Evolutionary conservation across 139 green algal species (phyloP).

Genomic region (Tetradesmus obliquus): DNA sequence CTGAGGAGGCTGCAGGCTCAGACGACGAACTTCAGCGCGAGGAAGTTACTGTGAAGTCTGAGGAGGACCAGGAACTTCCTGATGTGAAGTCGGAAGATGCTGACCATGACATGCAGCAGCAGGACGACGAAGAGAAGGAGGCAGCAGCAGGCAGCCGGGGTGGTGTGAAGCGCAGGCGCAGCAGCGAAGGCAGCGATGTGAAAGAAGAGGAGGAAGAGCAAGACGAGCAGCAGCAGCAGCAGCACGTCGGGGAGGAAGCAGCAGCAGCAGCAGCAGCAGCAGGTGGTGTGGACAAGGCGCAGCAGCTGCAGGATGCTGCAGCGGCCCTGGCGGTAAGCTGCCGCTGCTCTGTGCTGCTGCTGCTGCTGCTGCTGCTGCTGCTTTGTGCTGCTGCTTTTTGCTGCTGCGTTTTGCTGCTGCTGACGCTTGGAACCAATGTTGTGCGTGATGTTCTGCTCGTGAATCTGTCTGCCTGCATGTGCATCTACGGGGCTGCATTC

Average conservation of each 20-base stretch:
- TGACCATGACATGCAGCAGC: not conserved
- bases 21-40: not conserved
- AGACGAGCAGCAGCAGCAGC: not conserved
- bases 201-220: not conserved
- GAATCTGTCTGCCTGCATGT: no score
- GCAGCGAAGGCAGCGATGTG: not conserved
- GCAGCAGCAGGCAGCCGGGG: not conserved
- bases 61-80: not conserved
- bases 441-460: no score
- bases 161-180: not conserved
- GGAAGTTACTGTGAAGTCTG: not conserved
- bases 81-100: not conserved
- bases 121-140: not conserved
- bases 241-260: not conserved
- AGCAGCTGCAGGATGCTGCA: not conserved
- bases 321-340: not conserved
- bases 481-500: no score
- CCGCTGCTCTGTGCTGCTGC: not conserved
- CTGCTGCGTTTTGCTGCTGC: not conserved
- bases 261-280: not conserved
- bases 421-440: not conserved
- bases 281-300: not conserved
- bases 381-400: not conserved
- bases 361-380: not conserved
- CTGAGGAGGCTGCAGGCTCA: not conserved